These are phyloP conservation scores for Macaranga tanarius DNA, from an alignment of 441 rosid genomes.

Conservation along the genomic window DNA sequence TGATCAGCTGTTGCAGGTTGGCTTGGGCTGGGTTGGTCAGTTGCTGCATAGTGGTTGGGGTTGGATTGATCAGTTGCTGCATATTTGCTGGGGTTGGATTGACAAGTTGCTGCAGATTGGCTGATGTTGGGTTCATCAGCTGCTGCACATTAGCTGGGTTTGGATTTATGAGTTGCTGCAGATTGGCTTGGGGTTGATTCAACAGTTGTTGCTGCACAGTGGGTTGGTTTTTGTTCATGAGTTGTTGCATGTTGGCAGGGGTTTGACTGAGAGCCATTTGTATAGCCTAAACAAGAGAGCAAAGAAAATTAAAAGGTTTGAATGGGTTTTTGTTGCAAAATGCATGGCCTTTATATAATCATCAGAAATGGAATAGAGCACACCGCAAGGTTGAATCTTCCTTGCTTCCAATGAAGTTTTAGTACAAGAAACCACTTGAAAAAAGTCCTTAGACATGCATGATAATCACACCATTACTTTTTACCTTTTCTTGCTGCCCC, in stretches of 20 bases:
- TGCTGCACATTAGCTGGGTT: no score
- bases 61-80: background rate
- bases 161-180: background rate
- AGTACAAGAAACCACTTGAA: constrained; percentile 18
- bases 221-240: background rate
- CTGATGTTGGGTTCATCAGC: no score
- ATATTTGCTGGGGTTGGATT: constrained; percentile 4
- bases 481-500: constrained; percentile 11
- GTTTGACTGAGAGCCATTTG: constrained; percentile 28
- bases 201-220: background rate
- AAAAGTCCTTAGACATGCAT: background rate
- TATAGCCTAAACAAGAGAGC: constrained; percentile 20
- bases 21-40: background rate
- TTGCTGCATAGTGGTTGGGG: background rate
- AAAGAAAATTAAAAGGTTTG: background rate
- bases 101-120: no score
- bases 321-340: constrained; percentile 18
- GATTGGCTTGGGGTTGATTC: background rate
- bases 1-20: background rate
- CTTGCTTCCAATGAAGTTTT: constrained; percentile 57
- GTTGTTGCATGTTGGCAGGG: constrained; percentile 18
- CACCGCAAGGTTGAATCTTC: constrained; percentile 42
- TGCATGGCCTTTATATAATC: constrained; percentile 34
- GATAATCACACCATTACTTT: background rate
- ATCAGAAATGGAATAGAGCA: constrained; percentile 28